phyloP scores from a whole-genome alignment of 2,329 filamentous ascomycete species.

The Penicillium sp. region DNA sequence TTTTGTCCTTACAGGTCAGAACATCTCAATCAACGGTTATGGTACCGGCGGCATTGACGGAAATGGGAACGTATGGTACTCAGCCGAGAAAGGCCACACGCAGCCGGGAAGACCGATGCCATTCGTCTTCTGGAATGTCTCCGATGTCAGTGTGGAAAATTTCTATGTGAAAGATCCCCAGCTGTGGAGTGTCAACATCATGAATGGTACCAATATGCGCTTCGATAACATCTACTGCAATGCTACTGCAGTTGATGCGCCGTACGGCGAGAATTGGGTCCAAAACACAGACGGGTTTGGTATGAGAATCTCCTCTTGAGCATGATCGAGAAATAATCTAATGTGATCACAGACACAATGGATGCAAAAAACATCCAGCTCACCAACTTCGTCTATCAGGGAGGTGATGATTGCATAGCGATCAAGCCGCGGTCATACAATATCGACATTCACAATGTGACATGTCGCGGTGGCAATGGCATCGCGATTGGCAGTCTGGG shows the following conservation, averaged over 20 bases:
- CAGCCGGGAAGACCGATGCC: conserved; percentile 58
- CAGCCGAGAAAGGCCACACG: conserved; percentile 48
- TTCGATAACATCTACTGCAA: conserved; percentile 56
- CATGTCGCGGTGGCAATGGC: conserved; percentile 57
- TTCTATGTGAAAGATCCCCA: conserved; percentile 55
- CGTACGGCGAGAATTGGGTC: conserved; percentile 57
- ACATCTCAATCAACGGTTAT: conserved; percentile 55
- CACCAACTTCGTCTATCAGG: conserved; percentile 56
- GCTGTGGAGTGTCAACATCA: conserved; percentile 58
- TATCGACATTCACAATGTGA: conserved; percentile 54
- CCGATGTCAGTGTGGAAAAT: conserved; percentile 55
- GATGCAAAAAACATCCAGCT: conserved; percentile 53
- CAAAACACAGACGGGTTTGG: conserved; percentile 60
- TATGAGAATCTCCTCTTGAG: conserved; percentile 9
- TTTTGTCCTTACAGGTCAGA: conserved; percentile 53
- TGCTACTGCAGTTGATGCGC: conserved; percentile 52
- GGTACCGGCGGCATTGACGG: conserved; percentile 57
- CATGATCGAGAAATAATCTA: background rate
- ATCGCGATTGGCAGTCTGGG: conserved; percentile 56
- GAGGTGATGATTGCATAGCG: conserved; percentile 63
- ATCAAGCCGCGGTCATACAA: conserved; percentile 65
- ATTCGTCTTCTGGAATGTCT: conserved; percentile 60
- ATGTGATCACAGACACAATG: conserved; percentile 50
- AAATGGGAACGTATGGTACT: conserved; percentile 59
- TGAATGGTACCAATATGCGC: conserved; percentile 57